These are phyloP conservation scores for Lentinula sp. DNA, from an alignment of 768 basidiomycete species.

Conservation along the genomic window DNA sequence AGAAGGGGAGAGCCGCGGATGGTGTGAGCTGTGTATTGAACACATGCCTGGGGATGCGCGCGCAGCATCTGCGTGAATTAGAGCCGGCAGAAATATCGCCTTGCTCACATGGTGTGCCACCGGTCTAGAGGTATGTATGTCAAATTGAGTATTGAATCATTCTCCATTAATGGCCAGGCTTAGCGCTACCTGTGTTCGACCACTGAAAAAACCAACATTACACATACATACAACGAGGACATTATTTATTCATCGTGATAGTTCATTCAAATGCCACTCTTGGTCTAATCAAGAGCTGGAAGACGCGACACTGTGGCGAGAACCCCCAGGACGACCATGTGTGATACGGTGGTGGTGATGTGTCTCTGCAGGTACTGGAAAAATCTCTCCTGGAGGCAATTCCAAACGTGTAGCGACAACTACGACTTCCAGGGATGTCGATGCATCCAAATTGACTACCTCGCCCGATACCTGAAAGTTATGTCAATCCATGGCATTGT, in stretches of 20 bases:
- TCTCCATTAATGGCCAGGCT: no score
- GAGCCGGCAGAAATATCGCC: neutral
- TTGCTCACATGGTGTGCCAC: neutral
- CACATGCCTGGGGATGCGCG: neutral
- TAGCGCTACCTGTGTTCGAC: no score
- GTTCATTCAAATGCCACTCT: neutral
- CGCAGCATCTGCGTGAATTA: neutral
- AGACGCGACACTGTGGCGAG: neutral
- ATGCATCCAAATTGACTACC: neutral
- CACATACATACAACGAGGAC: neutral
- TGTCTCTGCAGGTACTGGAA: constrained; percentile 14
- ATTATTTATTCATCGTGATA: neutral
- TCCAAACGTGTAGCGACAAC: constrained; percentile 10
- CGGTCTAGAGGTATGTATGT: no score
- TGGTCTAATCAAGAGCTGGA: neutral
- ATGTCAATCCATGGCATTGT: neutral
- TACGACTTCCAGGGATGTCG: constrained; percentile 12
- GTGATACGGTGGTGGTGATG: constrained; percentile 11
- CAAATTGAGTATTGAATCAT: no score
- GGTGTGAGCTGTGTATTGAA: neutral
- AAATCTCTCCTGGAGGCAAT: neutral
- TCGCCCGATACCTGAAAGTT: neutral
- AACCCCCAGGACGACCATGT: constrained; percentile 8
- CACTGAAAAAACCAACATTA: neutral
- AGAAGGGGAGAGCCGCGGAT: neutral